Evolutionary conservation across 1,139 yeast genomes (phyloP).

Genomic region (Hyphopichia wangnamkhiaoensis): DNA sequence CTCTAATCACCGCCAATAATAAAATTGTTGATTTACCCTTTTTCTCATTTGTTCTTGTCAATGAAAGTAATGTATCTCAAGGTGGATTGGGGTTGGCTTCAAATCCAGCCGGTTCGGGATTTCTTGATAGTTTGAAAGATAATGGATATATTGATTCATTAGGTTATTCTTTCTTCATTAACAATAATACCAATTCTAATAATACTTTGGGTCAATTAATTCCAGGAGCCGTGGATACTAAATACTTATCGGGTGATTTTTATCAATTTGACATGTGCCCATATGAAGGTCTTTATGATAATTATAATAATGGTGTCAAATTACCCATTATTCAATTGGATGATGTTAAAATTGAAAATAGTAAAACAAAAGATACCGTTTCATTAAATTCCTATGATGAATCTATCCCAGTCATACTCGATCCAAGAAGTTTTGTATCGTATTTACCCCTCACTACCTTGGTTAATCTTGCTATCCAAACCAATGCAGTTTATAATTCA

Average conservation of each 20-base stretch:
- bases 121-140: constrained; percentile 37
- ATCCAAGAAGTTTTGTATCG: constrained; percentile 54
- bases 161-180: constrained; percentile 60
- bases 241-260: constrained; percentile 46
- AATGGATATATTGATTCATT: constrained; percentile 40
- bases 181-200: constrained; percentile 14
- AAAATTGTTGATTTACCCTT: constrained; percentile 15
- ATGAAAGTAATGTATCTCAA: constrained; percentile 20
- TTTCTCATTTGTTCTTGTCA: constrained; percentile 31
- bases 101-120: constrained; percentile 35
- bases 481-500: constrained; percentile 65
- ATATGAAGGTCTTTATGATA: constrained; percentile 25
- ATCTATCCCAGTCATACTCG: constrained; percentile 60
- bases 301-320: constrained; percentile 16
- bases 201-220: constrained; percentile 41
- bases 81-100: constrained; percentile 58
- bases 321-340: constrained; percentile 63
- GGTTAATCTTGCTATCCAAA: constrained; percentile 69
- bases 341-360: constrained; percentile 51
- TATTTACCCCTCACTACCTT: constrained; percentile 61
- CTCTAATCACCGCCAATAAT: constrained; percentile 16
- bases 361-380: constrained; percentile 33
- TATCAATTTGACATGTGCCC: constrained; percentile 52
- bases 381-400: constrained; percentile 33
- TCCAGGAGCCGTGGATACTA: constrained; percentile 60